Conservation (phyloP, 352 stramenopile species). For the Phytophthora colocasiae region DNA sequence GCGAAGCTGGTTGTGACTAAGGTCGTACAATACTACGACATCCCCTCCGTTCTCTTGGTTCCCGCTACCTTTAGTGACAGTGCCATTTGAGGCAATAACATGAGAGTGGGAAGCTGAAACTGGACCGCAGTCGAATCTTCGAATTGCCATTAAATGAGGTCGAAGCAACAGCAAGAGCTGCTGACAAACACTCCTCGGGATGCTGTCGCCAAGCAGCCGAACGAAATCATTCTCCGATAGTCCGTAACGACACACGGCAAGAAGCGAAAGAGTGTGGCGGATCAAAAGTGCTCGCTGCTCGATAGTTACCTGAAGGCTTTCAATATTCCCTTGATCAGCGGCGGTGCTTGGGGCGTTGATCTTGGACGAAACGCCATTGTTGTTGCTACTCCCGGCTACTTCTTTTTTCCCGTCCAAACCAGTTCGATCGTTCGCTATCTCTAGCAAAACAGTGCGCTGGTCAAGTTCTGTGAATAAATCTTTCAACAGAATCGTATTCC, state of each 20-base stretch:
- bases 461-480: conserved; percentile 55
- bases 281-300: conserved; percentile 78
- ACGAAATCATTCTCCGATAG: conserved; percentile 70
- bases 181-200: conserved; percentile 48
- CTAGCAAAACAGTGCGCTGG: conserved; percentile 31
- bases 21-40: conserved; percentile 66
- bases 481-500: conserved; percentile 72
- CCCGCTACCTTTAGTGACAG: conserved; percentile 12
- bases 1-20: conserved; percentile 82
- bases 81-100: conserved; percentile 1
- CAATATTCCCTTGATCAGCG: conserved; percentile 52
- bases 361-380: conserved; percentile 11
- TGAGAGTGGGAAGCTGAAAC: conserved; percentile 10
- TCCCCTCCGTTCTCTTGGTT: conserved; percentile 30
- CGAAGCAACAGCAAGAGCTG: conserved; percentile 57
- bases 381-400: conserved; percentile 8
- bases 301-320: conserved; percentile 55
- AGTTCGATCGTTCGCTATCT: conserved; percentile 13
- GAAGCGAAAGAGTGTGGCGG: conserved; percentile 75
- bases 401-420: conserved; percentile 5
- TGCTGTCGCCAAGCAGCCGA: conserved; percentile 60
- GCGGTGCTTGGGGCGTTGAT: neutral
- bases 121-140: conserved; percentile 57
- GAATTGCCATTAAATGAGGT: conserved; percentile 81
- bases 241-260: conserved; percentile 73